Conservation (phyloP, 2,329 filamentous ascomycete species). For the Huntiella bhutanensis region DNA sequence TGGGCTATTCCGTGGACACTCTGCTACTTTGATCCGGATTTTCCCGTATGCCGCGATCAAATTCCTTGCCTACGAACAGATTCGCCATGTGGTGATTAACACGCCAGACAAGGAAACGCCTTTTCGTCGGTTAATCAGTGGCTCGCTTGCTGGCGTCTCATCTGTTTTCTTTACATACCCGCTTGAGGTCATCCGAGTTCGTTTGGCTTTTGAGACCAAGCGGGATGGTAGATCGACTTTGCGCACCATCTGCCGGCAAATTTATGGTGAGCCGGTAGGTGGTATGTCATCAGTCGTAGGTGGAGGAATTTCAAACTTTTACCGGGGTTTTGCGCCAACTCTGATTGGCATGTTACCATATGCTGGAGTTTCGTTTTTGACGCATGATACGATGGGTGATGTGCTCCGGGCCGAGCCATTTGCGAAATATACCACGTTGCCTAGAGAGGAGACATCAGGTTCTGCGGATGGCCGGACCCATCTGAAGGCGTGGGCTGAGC, state of each 20-base stretch:
- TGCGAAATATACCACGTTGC: conserved; percentile 56
- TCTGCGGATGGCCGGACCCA: conserved; percentile 42
- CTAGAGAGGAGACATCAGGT: conserved; percentile 31
- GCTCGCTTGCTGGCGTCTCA: conserved; percentile 62
- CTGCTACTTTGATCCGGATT: conserved; percentile 78
- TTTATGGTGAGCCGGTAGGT: conserved; percentile 57
- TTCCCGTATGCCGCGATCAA: conserved; percentile 98
- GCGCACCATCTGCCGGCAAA: conserved; percentile 59
- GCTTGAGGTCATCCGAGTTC: conserved; percentile 78
- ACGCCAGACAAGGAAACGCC: conserved; percentile 58
- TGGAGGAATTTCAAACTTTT: conserved; percentile 72
- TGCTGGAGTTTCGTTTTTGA: conserved; percentile 86
- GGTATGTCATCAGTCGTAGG: conserved; percentile 17
- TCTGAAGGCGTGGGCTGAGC: conserved; percentile 70
- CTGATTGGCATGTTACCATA: conserved; percentile 92
- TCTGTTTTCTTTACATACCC: conserved; percentile 95
- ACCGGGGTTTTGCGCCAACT: conserved; percentile 80
- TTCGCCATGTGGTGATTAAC: conserved; percentile 61
- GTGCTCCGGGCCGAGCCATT: conserved; percentile 51
- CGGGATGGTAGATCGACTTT: conserved; percentile 50
- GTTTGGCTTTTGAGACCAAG: conserved; percentile 86
- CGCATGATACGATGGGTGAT: conserved; percentile 80
- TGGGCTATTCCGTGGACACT: conserved; percentile 85
- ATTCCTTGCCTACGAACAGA: conserved; percentile 94
- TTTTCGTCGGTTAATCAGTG: conserved; percentile 53